Evolutionary conservation across 306 rosid genomes (phyloP).

Genomic region (Arachis hypogaea): DNA sequence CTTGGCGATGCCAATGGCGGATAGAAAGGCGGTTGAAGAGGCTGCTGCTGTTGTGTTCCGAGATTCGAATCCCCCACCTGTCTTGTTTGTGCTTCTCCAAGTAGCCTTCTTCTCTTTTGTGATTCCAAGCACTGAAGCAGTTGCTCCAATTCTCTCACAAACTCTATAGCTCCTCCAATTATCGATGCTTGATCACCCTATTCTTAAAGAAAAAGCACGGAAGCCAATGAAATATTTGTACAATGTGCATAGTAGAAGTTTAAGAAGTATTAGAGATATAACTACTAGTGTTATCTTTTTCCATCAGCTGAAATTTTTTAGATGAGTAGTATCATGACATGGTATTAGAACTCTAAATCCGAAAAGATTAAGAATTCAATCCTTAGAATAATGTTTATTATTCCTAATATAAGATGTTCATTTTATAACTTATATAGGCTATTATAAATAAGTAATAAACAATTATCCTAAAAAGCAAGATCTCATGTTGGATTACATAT

Average conservation of each 20-base stretch:
- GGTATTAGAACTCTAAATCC: too few relatives aligned
- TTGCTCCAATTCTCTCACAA: conserved; percentile 92
- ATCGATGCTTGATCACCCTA: conserved; percentile 99
- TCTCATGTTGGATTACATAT: background rate
- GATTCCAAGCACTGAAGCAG: conserved; percentile 94
- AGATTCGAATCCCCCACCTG: conserved; percentile 53
- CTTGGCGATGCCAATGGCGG: conserved; percentile 53
- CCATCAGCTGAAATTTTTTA: too few relatives aligned
- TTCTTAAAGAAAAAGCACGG: background rate
- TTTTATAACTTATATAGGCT: too few relatives aligned
- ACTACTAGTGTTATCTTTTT: too few relatives aligned
- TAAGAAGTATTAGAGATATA: background rate
- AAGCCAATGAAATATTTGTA: too few relatives aligned
- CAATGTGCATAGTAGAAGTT: too few relatives aligned
- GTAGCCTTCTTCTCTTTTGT: conserved; percentile 76
- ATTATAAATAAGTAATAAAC: too few relatives aligned
- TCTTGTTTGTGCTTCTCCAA: conserved; percentile 69
- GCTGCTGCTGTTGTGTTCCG: conserved; percentile 35
- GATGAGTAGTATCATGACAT: too few relatives aligned
- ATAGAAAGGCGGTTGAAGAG: conserved; percentile 47
- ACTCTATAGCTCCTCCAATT: conserved; percentile 97
- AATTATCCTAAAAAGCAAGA: background rate
- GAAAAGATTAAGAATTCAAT: too few relatives aligned
- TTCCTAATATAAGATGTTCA: too few relatives aligned
- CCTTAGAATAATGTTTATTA: too few relatives aligned